A percentile compares a stretch with the other conserved stretches of the same genome.
These are phyloP conservation scores for Lipomyces spencermartinsiae DNA, from an alignment of 805 yeast genomes.

Conservation along the genomic window DNA sequence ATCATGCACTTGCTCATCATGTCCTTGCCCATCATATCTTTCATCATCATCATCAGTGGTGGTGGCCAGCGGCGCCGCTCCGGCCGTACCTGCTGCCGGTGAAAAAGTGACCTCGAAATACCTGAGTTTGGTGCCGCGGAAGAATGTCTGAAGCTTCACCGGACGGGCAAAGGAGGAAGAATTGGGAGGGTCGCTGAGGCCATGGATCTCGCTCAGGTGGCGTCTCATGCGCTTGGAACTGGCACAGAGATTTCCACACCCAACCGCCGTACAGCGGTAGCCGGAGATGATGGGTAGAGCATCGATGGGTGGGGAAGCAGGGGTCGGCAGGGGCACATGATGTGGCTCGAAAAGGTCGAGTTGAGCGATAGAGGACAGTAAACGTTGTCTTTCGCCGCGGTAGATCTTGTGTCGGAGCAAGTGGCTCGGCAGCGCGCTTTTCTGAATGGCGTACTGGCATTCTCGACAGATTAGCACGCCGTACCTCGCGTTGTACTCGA, in stretches of 20 bases:
- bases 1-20: neutral
- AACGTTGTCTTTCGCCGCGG: neutral
- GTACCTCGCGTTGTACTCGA: neutral
- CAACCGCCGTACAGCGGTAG: conserved; percentile 2
- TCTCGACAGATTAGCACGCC: neutral
- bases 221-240: conserved; percentile 1
- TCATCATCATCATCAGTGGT: neutral
- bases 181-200: neutral
- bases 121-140: conserved; percentile 3
- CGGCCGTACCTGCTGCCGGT: conserved; percentile 1
- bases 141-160: neutral
- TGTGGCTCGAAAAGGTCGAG: neutral
- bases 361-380: neutral
- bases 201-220: neutral
- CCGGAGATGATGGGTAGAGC: conserved; percentile 1
- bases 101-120: neutral
- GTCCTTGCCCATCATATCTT: too few species aligned
- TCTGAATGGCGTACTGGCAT: conserved; percentile 1
- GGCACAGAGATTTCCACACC: conserved; percentile 1
- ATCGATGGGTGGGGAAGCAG: neutral
- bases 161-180: neutral
- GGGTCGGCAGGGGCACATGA: neutral
- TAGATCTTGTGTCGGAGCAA: conserved; percentile 1
- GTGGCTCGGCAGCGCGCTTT: neutral
- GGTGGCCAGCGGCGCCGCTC: conserved; percentile 2